Percentiles rank a stretch among this genome's conserved stretches.
Evolutionary conservation across 2,329 filamentous ascomycete species (phyloP).

Genomic region (Colletotrichum tropicicola): DNA sequence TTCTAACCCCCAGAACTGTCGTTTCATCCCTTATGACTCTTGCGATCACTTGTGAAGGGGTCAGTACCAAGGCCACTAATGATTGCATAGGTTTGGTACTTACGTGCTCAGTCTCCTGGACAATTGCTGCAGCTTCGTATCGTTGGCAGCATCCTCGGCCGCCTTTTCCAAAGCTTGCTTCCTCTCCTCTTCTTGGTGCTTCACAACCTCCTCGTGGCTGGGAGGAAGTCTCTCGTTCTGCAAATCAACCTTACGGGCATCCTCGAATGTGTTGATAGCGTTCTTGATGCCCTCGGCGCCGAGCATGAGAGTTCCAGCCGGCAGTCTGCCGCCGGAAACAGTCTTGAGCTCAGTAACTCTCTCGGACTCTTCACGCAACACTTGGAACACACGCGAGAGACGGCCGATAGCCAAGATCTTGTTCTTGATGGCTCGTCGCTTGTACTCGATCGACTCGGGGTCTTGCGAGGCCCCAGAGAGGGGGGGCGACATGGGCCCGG

Average conservation of each 20-base stretch:
- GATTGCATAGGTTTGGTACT: conserved; percentile 50
- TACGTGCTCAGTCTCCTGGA: conserved; percentile 96
- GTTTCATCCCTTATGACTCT: conserved; percentile 32
- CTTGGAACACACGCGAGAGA: conserved; percentile 97
- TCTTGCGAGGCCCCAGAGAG: conserved; percentile 64
- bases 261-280: conserved; percentile 95
- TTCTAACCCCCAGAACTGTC: neutral
- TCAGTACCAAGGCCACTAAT: neutral
- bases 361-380: conserved; percentile 96
- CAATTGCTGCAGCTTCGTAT: conserved; percentile 84
- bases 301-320: conserved; percentile 95
- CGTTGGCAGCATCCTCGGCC: conserved; percentile 88
- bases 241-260: conserved; percentile 94
- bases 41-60: conserved; percentile 41
- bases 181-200: conserved; percentile 83
- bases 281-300: conserved; percentile 99
- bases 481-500: conserved; percentile 79
- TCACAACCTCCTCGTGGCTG: conserved; percentile 88
- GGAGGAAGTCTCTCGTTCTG: conserved; percentile 96
- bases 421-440: conserved; percentile 98
- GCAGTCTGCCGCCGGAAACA: conserved; percentile 88
- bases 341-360: conserved; percentile 98
- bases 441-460: conserved; percentile 89
- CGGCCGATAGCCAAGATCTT: conserved; percentile 98
- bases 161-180: conserved; percentile 87